Evolutionary conservation across 2,329 filamentous ascomycete species (phyloP).

Genomic region (Alternaria hordeiaustralica): DNA sequence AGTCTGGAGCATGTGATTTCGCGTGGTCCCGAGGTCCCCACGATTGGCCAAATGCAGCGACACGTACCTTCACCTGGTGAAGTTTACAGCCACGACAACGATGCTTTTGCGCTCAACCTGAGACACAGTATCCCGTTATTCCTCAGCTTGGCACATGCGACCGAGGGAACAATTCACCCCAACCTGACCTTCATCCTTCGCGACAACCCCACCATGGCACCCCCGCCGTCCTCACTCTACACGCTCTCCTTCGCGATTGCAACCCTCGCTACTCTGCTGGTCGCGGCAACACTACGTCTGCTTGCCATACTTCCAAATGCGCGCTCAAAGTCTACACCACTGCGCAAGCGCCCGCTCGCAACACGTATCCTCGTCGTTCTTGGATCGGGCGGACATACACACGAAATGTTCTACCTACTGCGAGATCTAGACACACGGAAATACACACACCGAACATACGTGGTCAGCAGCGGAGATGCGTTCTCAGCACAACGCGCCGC

Average conservation of each 20-base stretch:
- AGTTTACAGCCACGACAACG: not conserved
- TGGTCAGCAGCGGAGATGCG: conserved; percentile 77
- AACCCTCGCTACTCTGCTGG: conserved; percentile 42
- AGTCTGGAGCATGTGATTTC: conserved; percentile 2
- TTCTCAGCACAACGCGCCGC: conserved; percentile 70
- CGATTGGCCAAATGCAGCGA: conserved; percentile 9
- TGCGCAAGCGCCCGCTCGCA: conserved; percentile 40
- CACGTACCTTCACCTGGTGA: conserved; percentile 7
- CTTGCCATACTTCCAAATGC: conserved; percentile 48
- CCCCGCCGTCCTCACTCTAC: conserved; percentile 27
- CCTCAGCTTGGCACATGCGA: not conserved
- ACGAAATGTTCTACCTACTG: conserved; percentile 91
- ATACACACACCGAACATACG: conserved; percentile 75
- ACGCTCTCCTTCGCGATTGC: conserved; percentile 41
- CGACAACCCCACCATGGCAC: conserved; percentile 23
- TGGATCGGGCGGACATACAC: conserved; percentile 91
- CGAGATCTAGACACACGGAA: conserved; percentile 57
- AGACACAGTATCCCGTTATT: not conserved
- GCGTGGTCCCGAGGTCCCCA: conserved; percentile 5
- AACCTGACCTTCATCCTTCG: not conserved
- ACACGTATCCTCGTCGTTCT: conserved; percentile 79
- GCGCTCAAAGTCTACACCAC: conserved; percentile 27
- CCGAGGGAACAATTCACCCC: not conserved
- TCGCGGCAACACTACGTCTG: conserved; percentile 47
- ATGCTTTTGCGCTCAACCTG: not conserved